Base-by-base conservation (phyloP, 192 early-diverging fungal genomes). In the Backusella psychrophila region DNA sequence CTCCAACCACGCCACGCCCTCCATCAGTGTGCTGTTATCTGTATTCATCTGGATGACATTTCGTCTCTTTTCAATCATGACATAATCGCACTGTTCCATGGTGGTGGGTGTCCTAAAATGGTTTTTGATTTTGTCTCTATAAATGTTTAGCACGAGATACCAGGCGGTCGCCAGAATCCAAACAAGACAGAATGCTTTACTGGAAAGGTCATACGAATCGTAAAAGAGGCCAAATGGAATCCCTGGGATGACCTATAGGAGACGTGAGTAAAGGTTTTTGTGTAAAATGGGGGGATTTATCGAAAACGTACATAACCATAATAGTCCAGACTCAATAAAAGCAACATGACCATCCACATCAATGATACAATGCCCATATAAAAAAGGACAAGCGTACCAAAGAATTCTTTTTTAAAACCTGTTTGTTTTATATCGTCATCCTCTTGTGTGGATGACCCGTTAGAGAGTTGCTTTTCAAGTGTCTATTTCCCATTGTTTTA, bases 281-380 rank as follows among this genome's bases (percentile, higher is more conserved):
- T 29, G 29, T 29, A 29, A 1, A 29, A 29, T 0, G 29, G 29
- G 29, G 29, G 29, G 29, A 29, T 29, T 29, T n/a, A n/a, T n/a
- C 29, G 29, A 29, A 29, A 29, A 29, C 65, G 71, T 42, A 87
- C 77, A 19, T 79, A 73, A 29, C 87, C 88, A 66, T 89, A 89
- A 80, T 89, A 89, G 76, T 89, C 88, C 66, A 85, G 74, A 39
- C 82, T 81, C 70, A 86, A 76, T 2, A 89, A 80, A 66, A 84
- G 81, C 42, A 88, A 66, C 46, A 79, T 85, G 29, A 83, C 80
- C 39, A 85, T 81, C 82, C 84, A 86, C 74, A 81, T 74, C 2
- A 84, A 35, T 0, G 83, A 82, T 1, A 84, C 78, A 1, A 72
- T 8, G 11, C 17, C 66, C 19, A 85, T 80, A 23, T 78, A 81